Percentiles rank a stretch among this genome's conserved stretches.
phyloP scores from a whole-genome alignment of 2,329 filamentous ascomycete species.

The Penicillium decumbens region DNA sequence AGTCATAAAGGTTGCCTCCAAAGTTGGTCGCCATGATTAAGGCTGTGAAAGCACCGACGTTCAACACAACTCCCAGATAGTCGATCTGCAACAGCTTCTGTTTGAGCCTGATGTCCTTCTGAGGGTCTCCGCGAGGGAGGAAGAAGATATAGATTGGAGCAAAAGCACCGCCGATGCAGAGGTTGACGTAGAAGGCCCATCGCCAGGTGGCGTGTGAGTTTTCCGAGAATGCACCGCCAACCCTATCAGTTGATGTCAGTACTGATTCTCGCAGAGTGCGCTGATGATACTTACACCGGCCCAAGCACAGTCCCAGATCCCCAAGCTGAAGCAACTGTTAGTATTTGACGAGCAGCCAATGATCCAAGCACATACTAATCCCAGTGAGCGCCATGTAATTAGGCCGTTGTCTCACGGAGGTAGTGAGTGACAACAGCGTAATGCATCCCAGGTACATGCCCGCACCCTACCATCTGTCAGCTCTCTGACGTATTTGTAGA shows the following conservation, averaged over 20 bases:
- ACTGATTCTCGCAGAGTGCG: background rate
- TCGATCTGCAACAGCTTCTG: slow-evolving; percentile 40
- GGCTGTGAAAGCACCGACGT: slow-evolving; percentile 39
- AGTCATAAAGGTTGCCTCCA: slow-evolving; percentile 49
- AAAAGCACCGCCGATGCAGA: slow-evolving; percentile 45
- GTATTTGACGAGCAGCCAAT: background rate
- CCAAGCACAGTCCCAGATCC: slow-evolving; percentile 28
- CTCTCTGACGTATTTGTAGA: slow-evolving; percentile 24
- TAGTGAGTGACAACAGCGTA: slow-evolving; percentile 21
- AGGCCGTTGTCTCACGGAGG: slow-evolving; percentile 19
- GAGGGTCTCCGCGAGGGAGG: slow-evolving; percentile 32
- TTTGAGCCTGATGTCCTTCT: slow-evolving; percentile 16
- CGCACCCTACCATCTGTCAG: slow-evolving; percentile 27
- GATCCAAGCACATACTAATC: slow-evolving; percentile 14
- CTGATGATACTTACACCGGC: slow-evolving; percentile 23
- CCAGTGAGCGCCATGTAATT: slow-evolving; percentile 35
- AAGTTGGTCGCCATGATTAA: slow-evolving; percentile 51
- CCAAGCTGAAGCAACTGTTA: slow-evolving; percentile 9
- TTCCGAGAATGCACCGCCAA: slow-evolving; percentile 37
- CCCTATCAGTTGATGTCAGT: slow-evolving; percentile 6
- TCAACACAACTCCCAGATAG: slow-evolving; percentile 46
- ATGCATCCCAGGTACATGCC: slow-evolving; percentile 35
- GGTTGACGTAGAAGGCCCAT: slow-evolving; percentile 55
- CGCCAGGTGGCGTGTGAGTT: slow-evolving; percentile 25
- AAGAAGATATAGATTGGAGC: slow-evolving; percentile 45